Percentiles rank a stretch among this genome's conserved stretches.
These are phyloP conservation scores for Vanrija sp. DNA, from an alignment of 1,284 basidiomycete genomes.

Conservation along the genomic window DNA sequence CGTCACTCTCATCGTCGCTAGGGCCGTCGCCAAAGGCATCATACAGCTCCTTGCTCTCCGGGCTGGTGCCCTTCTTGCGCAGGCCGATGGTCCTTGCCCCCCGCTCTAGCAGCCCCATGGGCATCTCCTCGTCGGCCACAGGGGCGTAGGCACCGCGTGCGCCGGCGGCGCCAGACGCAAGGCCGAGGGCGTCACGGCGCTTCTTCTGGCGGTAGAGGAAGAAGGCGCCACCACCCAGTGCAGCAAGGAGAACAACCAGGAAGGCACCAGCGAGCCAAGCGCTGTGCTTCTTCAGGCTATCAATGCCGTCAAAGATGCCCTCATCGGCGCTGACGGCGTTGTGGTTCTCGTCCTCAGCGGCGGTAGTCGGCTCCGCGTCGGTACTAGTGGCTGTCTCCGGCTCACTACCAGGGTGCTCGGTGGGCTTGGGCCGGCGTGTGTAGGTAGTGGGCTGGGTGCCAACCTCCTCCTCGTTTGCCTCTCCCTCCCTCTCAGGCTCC, in stretches of 20 bases:
- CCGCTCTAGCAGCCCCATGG: conserved; percentile 62
- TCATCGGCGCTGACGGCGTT: conserved; percentile 55
- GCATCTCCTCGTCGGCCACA: conserved; percentile 65
- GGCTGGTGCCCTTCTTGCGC: conserved; percentile 34
- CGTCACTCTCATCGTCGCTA: conserved; percentile 38
- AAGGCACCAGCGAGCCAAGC: conserved; percentile 81
- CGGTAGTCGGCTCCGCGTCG: not conserved
- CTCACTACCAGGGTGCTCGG: conserved; percentile 55
- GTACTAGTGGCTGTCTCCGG: no score
- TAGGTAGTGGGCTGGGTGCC: conserved; percentile 49
- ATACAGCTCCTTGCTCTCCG: conserved; percentile 67
- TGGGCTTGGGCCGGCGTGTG: conserved; percentile 76
- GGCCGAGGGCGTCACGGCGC: conserved; percentile 47
- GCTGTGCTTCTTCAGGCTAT: conserved; percentile 67
- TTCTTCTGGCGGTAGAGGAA: conserved; percentile 59
- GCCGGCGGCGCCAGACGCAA: conserved; percentile 36
- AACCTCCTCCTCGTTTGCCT: conserved; percentile 48
- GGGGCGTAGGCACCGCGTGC: conserved; percentile 62
- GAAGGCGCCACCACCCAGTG: conserved; percentile 59
- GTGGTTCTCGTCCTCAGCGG: conserved; percentile 10
- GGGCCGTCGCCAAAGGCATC: conserved; percentile 78
- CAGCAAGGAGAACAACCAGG: conserved; percentile 64
- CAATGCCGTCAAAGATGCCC: conserved; percentile 80
- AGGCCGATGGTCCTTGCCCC: conserved; percentile 32
- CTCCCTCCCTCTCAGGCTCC: conserved; percentile 43